phyloP scores from a whole-genome alignment of 1,284 basidiomycete species.

The Austroboletus novae-zelandiae region DNA sequence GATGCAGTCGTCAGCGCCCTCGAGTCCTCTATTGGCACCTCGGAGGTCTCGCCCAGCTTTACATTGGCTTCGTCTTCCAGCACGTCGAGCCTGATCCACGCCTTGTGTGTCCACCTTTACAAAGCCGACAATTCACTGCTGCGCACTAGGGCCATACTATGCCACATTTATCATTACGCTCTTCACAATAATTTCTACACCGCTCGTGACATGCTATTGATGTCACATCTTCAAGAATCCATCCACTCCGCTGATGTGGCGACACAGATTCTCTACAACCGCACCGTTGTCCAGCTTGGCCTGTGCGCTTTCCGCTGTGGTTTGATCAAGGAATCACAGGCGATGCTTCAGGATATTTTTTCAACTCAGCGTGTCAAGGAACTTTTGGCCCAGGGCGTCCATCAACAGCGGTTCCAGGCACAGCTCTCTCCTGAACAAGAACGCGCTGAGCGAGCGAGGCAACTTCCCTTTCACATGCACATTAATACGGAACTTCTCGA shows the following conservation, averaged over 20 bases:
- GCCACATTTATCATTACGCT: slow-evolving; percentile 97
- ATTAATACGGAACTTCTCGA: slow-evolving; percentile 98
- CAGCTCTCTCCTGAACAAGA: slow-evolving; percentile 91
- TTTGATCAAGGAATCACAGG: slow-evolving; percentile 91
- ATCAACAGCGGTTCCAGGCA: slow-evolving; percentile 85
- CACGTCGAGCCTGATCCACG: slow-evolving; percentile 79
- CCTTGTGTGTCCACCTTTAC: slow-evolving; percentile 92
- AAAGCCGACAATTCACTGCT: slow-evolving; percentile 87
- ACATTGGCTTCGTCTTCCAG: slow-evolving; percentile 54
- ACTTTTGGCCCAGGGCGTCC: slow-evolving; percentile 94
- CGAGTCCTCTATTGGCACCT: slow-evolving; percentile 63
- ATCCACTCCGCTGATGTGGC: slow-evolving; percentile 94
- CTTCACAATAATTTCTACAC: slow-evolving; percentile 97
- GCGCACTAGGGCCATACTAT: slow-evolving; percentile 95
- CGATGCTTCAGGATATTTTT: slow-evolving; percentile 94
- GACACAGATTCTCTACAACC: slow-evolving; percentile 98
- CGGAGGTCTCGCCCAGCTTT: slow-evolving; percentile 58
- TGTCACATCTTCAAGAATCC: slow-evolving; percentile 98
- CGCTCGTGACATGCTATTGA: slow-evolving; percentile 96
- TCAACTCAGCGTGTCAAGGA: slow-evolving; percentile 96
- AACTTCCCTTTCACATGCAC: slow-evolving; percentile 99
- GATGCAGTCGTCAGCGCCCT: slow-evolving; percentile 92
- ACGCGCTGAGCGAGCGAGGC: slow-evolving; percentile 91
- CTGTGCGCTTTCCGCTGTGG: slow-evolving; percentile 96
- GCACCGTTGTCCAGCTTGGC: slow-evolving; percentile 95